These are phyloP conservation scores for Colletotrichum chlorophyti DNA, from an alignment of 2,329 filamentous ascomycete species.

Conservation along the genomic window DNA sequence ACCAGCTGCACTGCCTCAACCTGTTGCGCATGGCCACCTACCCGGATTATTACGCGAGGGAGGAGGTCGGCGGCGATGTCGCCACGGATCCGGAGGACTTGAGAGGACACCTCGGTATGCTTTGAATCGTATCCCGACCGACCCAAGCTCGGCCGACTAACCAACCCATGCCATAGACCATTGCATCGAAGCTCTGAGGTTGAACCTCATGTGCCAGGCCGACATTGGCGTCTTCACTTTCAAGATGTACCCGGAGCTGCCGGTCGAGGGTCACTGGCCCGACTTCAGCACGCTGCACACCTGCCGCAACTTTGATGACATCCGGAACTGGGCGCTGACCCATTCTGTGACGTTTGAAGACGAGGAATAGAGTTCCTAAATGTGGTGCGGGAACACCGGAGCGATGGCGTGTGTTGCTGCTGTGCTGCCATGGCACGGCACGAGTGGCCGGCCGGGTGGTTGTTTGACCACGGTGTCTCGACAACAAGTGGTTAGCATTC, in stretches of 20 bases:
- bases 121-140: conserved; percentile 24
- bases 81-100: conserved; percentile 49
- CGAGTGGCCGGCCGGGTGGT: too few relatives aligned
- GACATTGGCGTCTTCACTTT: conserved; percentile 63
- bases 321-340: conserved; percentile 59
- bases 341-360: conserved; percentile 55
- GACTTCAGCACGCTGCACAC: conserved; percentile 60
- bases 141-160: too few relatives aligned
- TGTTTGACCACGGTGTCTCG: too few relatives aligned
- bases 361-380: conserved; percentile 45
- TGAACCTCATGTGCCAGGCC: conserved; percentile 61
- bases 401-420: too few relatives aligned
- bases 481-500: too few relatives aligned
- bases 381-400: too few relatives aligned
- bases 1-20: conserved; percentile 61
- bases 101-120: conserved; percentile 48
- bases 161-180: conserved; percentile 48
- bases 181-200: conserved; percentile 59
- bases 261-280: conserved; percentile 57
- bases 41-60: conserved; percentile 53
- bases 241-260: conserved; percentile 52
- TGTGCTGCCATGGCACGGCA: too few relatives aligned
- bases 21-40: conserved; percentile 54
- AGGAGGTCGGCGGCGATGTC: conserved; percentile 54
- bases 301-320: conserved; percentile 60